Conservation (phyloP, 768 basidiomycete genomes). For the Tulasnella sp. region DNA sequence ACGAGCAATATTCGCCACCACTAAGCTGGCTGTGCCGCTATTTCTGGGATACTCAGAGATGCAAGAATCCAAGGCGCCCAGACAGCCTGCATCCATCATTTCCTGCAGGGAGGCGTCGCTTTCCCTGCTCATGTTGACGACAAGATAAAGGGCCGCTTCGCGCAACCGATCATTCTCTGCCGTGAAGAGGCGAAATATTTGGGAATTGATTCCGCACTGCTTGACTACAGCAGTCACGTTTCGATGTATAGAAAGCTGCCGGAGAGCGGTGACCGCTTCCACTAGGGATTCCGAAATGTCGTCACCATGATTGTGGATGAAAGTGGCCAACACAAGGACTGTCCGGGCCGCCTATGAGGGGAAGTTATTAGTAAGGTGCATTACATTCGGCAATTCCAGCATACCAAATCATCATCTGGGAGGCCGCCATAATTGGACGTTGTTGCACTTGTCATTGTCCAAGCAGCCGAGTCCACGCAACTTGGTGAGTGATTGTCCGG, state of each 20-base stretch:
- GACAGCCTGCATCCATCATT: background rate
- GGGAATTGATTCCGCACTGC: background rate
- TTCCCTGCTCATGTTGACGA: background rate
- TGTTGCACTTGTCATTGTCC: background rate
- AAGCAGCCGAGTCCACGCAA: background rate
- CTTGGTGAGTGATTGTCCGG: background rate
- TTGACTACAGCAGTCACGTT: background rate
- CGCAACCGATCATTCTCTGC: background rate
- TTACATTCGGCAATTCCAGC: background rate
- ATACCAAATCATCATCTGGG: background rate
- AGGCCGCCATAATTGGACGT: background rate
- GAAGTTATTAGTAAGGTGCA: background rate
- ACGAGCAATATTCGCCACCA: background rate
- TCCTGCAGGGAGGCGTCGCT: background rate
- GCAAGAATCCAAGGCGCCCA: background rate
- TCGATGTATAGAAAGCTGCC: background rate
- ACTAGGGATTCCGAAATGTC: background rate
- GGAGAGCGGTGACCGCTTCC: background rate
- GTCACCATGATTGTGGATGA: background rate
- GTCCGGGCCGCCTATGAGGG: background rate
- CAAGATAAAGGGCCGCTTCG: background rate
- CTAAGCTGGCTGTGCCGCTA: background rate
- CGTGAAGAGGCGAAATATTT: background rate
- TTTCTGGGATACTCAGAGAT: background rate
- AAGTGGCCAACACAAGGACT: background rate